Evolutionary conservation across 345 rosid genomes (phyloP).

Genomic region (Eucalyptus sp.): DNA sequence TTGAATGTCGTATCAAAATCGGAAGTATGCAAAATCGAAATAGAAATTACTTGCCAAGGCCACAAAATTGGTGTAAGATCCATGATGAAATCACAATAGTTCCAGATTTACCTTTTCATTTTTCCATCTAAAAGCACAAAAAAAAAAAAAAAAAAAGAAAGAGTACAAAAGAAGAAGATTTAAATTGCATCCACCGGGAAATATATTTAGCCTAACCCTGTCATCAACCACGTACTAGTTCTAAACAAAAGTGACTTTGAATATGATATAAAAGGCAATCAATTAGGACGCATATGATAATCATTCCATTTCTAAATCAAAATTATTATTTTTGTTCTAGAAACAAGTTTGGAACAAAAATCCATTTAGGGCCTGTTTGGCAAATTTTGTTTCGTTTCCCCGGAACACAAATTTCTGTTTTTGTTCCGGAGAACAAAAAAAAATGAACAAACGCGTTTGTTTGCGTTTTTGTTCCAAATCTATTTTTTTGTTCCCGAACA

Average conservation of each 20-base stretch:
- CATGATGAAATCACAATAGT: background rate
- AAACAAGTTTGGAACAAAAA: too few species aligned
- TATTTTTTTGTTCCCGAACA: too few species aligned
- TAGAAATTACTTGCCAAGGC: background rate
- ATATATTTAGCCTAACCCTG: background rate
- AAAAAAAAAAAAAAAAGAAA: too few species aligned
- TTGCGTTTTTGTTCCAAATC: too few species aligned
- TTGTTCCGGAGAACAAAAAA: too few species aligned
- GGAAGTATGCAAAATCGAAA: background rate
- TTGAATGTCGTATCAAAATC: background rate
- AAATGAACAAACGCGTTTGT: too few species aligned
- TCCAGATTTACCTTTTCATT: background rate
- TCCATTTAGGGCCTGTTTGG: too few species aligned
- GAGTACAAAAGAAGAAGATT: background rate
- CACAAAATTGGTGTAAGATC: background rate
- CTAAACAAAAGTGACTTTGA: background rate
- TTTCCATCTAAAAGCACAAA: background rate
- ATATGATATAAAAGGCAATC: background rate
- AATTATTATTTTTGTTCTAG: too few species aligned
- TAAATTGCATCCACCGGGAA: background rate
- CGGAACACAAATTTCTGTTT: too few species aligned
- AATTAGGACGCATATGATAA: too few species aligned
- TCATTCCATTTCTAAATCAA: rapidly evolving
- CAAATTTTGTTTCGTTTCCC: too few species aligned
- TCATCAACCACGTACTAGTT: background rate